These are phyloP conservation scores for Globomyces pollinis-pini DNA, from an alignment of 192 early-diverging fungal species.

Conservation along the genomic window DNA sequence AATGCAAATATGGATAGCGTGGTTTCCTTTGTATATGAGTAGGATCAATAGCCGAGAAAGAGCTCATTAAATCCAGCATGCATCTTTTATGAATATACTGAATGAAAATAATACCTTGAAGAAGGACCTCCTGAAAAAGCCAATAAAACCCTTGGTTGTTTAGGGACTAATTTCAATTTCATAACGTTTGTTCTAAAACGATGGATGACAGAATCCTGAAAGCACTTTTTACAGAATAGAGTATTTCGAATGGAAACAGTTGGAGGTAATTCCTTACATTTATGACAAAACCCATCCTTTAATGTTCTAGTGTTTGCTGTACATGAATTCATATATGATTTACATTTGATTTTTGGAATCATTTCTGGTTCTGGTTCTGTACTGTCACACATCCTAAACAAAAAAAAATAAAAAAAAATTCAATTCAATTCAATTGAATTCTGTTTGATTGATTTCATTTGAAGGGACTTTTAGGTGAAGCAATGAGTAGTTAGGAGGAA, in stretches of 20 bases:
- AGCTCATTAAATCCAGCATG: not conserved
- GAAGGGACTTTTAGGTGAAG: too few relatives aligned
- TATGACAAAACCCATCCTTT: constrained; percentile 48
- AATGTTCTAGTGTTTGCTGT: not conserved
- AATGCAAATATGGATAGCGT: constrained; percentile 50
- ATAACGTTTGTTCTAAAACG: constrained; percentile 63
- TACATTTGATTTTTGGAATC: constrained; percentile 2
- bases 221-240: constrained; percentile 77
- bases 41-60: constrained; percentile 46
- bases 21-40: constrained; percentile 50
- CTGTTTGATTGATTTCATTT: too few relatives aligned
- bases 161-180: constrained; percentile 34
- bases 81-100: too few relatives aligned
- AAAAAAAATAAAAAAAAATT: constrained; percentile 2
- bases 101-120: constrained; percentile 61
- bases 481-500: too few relatives aligned
- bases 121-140: constrained; percentile 82
- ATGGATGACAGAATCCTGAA: constrained; percentile 54
- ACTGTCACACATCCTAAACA: constrained; percentile 1
- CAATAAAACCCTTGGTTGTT: constrained; percentile 53
- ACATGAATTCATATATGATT: too few relatives aligned
- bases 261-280: constrained; percentile 66
- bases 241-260: constrained; percentile 60
- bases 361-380: constrained; percentile 4
- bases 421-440: constrained; percentile 7